A percentile compares a stretch with the other conserved stretches of the same genome.
Evolutionary conservation across 1,284 basidiomycete genomes (phyloP).

Genomic region (Tetrapyrgos nigripes): DNA sequence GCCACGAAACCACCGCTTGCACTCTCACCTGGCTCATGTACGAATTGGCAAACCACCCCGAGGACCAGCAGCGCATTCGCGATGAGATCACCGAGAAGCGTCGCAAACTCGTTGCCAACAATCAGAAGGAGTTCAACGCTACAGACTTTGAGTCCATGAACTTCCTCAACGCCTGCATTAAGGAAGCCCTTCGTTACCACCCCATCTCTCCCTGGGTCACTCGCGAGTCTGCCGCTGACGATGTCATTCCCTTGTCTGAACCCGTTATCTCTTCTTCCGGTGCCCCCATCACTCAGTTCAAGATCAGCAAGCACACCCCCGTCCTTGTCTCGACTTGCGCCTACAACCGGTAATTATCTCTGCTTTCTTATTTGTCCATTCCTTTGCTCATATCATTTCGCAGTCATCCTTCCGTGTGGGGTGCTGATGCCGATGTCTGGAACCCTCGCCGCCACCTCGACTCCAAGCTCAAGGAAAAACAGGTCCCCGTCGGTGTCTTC

Average conservation of each 20-base stretch:
- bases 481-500: conserved; percentile 3
- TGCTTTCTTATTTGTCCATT: not conserved
- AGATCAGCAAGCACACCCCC: conserved; percentile 5
- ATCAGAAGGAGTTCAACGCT: conserved; percentile 24
- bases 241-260: conserved; percentile 9
- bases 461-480: conserved; percentile 2
- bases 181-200: conserved; percentile 15
- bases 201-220: conserved; percentile 5
- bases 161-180: conserved; percentile 23
- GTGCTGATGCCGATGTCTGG: conserved; percentile 10
- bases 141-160: conserved; percentile 36
- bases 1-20: conserved; percentile 33
- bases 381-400: not conserved
- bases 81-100: conserved; percentile 21
- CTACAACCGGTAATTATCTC: conserved; percentile 9
- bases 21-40: conserved; percentile 32
- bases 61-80: conserved; percentile 29
- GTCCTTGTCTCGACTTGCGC: conserved; percentile 7
- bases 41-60: conserved; percentile 30
- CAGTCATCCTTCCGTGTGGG: conserved; percentile 9
- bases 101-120: conserved; percentile 14
- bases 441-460: conserved; percentile 3
- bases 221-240: conserved; percentile 9
- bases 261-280: conserved; percentile 12
- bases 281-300: conserved; percentile 4